Percentiles rank a stretch among this genome's conserved stretches.
phyloP scores from a whole-genome alignment of 1,284 basidiomycete genomes.

The Ustilago cynodontis region DNA sequence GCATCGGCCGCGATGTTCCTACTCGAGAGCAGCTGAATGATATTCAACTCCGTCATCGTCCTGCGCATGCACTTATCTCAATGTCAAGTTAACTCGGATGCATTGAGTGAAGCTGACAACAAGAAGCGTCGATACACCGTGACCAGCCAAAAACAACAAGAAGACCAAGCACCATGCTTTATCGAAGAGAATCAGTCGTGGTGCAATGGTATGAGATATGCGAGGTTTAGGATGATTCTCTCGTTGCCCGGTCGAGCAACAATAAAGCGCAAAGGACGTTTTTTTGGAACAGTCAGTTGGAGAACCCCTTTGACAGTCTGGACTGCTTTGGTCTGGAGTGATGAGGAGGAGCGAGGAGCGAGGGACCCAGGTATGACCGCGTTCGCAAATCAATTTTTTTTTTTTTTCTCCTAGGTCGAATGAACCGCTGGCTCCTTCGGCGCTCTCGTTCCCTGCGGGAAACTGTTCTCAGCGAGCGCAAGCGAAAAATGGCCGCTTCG shows the following conservation, averaged over 20 bases:
- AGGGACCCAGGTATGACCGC: background rate
- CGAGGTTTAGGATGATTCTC: slow-evolving; percentile 3
- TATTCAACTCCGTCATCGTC: background rate
- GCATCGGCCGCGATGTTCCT: background rate
- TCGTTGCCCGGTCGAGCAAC: background rate
- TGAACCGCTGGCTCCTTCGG: background rate
- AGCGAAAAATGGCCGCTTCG: slow-evolving; percentile 1
- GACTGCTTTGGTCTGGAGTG: background rate
- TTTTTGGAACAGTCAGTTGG: background rate
- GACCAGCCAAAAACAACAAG: background rate
- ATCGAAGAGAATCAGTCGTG: background rate
- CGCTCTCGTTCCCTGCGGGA: background rate
- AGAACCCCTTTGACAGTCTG: background rate
- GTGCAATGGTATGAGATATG: background rate
- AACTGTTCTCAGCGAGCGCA: too few species aligned
- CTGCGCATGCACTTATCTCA: background rate
- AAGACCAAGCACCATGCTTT: too few species aligned
- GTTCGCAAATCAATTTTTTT: background rate
- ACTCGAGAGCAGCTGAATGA: background rate
- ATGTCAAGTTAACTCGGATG: background rate
- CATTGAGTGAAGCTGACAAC: background rate
- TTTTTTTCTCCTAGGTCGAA: background rate
- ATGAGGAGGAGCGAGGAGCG: background rate
- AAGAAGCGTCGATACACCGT: background rate
- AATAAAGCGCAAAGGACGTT: background rate